Evolutionary conservation across 2,329 filamentous ascomycete species (phyloP).

Genomic region (Phaeosphaeriaceae sp.): DNA sequence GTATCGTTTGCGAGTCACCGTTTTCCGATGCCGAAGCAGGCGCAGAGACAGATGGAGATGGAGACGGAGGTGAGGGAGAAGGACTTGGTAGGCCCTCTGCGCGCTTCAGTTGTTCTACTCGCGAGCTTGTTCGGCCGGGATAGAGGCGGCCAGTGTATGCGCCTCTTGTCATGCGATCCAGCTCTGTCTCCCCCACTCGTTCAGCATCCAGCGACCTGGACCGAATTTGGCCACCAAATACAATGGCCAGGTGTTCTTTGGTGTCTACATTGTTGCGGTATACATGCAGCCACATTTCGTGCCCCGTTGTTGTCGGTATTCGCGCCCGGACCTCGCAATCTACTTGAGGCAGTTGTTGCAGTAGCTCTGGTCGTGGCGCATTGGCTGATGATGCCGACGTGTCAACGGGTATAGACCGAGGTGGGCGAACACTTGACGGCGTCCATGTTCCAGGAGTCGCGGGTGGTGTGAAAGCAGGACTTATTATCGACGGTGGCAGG

Average conservation of each 20-base stretch:
- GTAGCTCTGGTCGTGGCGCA: conserved; percentile 70
- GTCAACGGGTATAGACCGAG: conserved; percentile 53
- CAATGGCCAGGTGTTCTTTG: conserved; percentile 96
- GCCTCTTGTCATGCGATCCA: conserved; percentile 91
- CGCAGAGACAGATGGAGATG: conserved; percentile 7
- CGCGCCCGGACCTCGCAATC: conserved; percentile 92
- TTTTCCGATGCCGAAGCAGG: conserved; percentile 22
- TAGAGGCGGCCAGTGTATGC: conserved; percentile 89
- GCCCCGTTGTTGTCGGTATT: conserved; percentile 88
- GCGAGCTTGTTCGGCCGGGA: conserved; percentile 81
- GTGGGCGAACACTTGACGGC: conserved; percentile 42
- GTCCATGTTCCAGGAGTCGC: conserved; percentile 42
- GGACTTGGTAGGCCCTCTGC: conserved; percentile 41
- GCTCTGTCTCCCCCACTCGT: conserved; percentile 78
- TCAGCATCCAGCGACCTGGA: conserved; percentile 72
- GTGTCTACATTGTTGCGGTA: conserved; percentile 92
- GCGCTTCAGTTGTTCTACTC: conserved; percentile 60
- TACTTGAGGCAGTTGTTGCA: conserved; percentile 81
- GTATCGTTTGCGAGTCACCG: conserved; percentile 32
- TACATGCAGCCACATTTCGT: conserved; percentile 96
- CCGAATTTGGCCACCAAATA: conserved; percentile 88
- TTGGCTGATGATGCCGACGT: conserved; percentile 33
- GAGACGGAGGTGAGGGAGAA: conserved; percentile 22
- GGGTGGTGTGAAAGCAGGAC: conserved; percentile 54
- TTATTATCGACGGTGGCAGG: conserved; percentile 53